Base-by-base conservation (phyloP, 257 asterid species). In the Gardenia jasminoides region DNA sequence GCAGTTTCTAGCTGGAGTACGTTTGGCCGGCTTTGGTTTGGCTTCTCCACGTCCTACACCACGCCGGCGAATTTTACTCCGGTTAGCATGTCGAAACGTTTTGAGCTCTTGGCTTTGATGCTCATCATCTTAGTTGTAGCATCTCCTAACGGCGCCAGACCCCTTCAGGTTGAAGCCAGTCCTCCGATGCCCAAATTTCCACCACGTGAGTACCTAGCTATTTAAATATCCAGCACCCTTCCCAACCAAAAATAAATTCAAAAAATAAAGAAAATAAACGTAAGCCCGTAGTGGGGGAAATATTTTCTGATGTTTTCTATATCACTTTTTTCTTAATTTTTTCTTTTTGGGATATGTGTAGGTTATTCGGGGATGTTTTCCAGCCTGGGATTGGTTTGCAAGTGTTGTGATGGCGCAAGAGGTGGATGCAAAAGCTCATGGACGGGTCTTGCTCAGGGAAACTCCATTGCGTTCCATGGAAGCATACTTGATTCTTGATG, bases 391-490 rank as follows among this genome's bases (percentile, higher is more conserved):
- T 73, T 82, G 79, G 80, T 65, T 1, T 82, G 82, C 76, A 62
- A 73, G 61, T 78, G 85, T 47, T 82, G 77, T 50, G 76, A 58
- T 58, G 74, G 44, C 26, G 41, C 20, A 24, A 16, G 26, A 44
- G 77, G 41, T 15, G 76, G 74, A 74, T 78, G 80, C 75, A 73
- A 31, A 74, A 73, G 70, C 48, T 67, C 74, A 59, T 78, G 77
- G 67, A 78, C 28, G 80, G 80, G 17, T 54, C 80, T 70, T 82
- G 85, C 77, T 67, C 74, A 6, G 76, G 81, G 41, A 68, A 31
- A 28, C 81, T 78, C 72, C 82, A 39, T 7, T 78, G 82, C 71
- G 54, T 41, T 78, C 81, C 85, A 10, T 82, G 82, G 82, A 82
- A 78, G 48, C 68, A 62, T 39, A 26, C 48, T 36, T 69, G 46